Evolutionary conservation across 257 asterid genomes (phyloP), one percentile per base, ranked within the genome.

Genomic region (Cynanchum wilfordii): DNA sequence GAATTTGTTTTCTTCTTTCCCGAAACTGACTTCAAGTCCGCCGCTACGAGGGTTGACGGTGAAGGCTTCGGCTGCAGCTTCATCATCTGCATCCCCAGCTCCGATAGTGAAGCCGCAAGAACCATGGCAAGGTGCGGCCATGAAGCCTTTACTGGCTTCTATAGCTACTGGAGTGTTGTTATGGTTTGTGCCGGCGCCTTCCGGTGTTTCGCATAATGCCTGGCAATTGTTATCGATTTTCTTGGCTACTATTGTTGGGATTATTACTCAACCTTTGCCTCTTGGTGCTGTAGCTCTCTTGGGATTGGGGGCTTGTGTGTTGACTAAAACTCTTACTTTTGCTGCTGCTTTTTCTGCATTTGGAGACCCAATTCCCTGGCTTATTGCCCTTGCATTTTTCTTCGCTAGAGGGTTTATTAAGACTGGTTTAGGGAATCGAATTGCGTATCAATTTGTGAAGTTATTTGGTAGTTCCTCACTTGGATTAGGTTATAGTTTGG

Each of bases 301-400:
- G 86, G 99, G 99, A 3, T 86, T 94, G 7, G 97, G 97, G 17
- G 93, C 99, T 1, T 87, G 90, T 66, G 99, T 94, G 24, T 45
- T 91, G 6, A 94, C 97, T 0, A 94, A 89, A 78, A 94, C 99
- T 19, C 88, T 94, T 0, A 86, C 97, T 0, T 94, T 94, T 73
- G 92, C 97, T 11, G 96, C 92, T 20, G 97, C 97, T 0, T 94
- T 94, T 63, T 94, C 99, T 10, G 99, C 99, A 2, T 94, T 94
- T 33, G 97, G 99, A 0, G 99, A 94, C 66, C 99, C 99, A 0
- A 91, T 94, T 5, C 99, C 99, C 6, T 94, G 99, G 97, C 44
- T 94, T 60, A 94, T 94, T 63, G 99, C 99, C 0, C 79, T 94
- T 7, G 99, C 97, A 0, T 94, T 94, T 87, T 94, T 94, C 72